Conservation (phyloP, 768 basidiomycete species). For the Trametes gibbosa region DNA sequence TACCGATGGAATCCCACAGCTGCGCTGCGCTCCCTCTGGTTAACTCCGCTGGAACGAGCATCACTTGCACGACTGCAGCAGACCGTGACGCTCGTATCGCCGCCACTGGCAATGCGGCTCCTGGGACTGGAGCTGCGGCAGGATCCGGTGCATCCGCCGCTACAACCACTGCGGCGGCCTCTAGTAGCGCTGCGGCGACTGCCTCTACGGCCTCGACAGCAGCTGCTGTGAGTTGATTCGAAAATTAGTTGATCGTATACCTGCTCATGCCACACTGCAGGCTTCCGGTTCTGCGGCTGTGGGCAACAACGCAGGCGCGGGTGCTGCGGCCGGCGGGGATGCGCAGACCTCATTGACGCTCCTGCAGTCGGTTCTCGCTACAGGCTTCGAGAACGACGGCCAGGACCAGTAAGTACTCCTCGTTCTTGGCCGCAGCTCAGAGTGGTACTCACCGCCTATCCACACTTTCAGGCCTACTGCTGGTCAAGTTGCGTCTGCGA, state of each 20-base stretch:
- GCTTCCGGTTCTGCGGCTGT: constrained; percentile 4
- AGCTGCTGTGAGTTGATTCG: constrained; percentile 15
- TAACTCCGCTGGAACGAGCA: constrained; percentile 46
- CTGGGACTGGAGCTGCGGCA: constrained; percentile 12
- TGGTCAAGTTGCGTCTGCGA: constrained; percentile 56
- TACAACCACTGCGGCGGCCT: constrained; percentile 2
- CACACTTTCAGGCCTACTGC: constrained; percentile 23
- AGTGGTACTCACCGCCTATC: background rate
- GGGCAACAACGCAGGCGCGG: constrained; percentile 15
- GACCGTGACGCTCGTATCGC: constrained; percentile 48
- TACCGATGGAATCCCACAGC: constrained; percentile 7
- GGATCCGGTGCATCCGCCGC: background rate
- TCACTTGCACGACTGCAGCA: constrained; percentile 49
- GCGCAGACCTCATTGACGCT: constrained; percentile 47
- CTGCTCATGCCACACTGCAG: background rate
- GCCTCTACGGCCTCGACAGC: constrained; percentile 7
- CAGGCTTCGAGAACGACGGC: constrained; percentile 56
- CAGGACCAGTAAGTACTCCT: constrained; percentile 23
- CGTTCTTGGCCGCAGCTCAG: background rate
- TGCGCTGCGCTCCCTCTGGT: constrained; percentile 49
- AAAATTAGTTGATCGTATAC: too few species aligned
- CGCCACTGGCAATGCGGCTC: constrained; percentile 28
- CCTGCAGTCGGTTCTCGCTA: constrained; percentile 48
- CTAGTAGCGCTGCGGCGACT: background rate
- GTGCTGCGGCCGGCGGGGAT: constrained; percentile 26